Base-by-base conservation (phyloP, 2,329 filamentous ascomycete genomes). In the Ilyonectria mors-panacis region DNA sequence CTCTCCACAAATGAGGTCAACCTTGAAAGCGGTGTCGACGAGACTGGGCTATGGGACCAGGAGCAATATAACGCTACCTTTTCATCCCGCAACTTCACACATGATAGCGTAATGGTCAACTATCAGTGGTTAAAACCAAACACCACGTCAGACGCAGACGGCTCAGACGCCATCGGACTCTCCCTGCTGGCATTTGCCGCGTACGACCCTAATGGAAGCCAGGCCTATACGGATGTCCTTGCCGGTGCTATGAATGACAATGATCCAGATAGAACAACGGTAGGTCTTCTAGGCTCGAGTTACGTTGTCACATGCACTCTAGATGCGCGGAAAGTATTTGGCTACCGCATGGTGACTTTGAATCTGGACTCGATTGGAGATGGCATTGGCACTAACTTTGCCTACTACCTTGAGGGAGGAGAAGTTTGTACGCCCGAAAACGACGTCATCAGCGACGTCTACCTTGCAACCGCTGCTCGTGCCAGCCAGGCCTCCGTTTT, bases 261-360 rank as follows among this genome's bases (percentile, higher is more conserved):
- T 6, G 17, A 19, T 15, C 23, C 23, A n/a, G 48, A 30, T 17
- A 26, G 26, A 26, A 26, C 26, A 26, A 26, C 26, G 26, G 12
- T n/a, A 33, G 48, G 48, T 13, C 1, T 5, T 35, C 2, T n/a
- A 53, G 35, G 35, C 23, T 53, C 48, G 28, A 53, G 21, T n/a
- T 53, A 53, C 23, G 48, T 53, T 15, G 48, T 53, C 2, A 53
- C 48, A 53, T 53, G 48, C 26, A 53, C 26, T 4, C 15, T 53
- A 1, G 26, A 53, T n/a, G 2, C 48, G 15, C 26, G 23, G 15
- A 33, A 53, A 15, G 23, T 33, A 30, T 53, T 53, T 23, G 28
- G n/a, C 23, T 30, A 53, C n/a, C 48, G 48, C 28, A 30, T 30
- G 10, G 48, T 53, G 3, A 53, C 48, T 3, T n/a, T 53, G 10